Percentiles rank a stretch among this genome's conserved stretches.
phyloP scores from a whole-genome alignment of 164 flowering plant genomes.

The Aristolochia fimbriata region DNA sequence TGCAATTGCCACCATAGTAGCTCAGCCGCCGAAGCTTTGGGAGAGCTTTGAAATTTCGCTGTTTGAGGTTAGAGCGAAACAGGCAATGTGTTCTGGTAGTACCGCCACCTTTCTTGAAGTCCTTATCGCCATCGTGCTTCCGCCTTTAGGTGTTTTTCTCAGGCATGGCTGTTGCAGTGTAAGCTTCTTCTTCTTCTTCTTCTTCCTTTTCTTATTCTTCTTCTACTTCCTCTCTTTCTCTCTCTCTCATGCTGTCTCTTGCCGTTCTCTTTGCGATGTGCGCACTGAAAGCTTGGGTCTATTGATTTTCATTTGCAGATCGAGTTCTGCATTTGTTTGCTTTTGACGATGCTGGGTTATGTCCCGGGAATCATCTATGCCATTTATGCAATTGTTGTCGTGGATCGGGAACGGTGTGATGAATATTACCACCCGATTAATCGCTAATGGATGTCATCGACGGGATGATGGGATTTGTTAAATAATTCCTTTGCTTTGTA shows the following conservation, averaged over 20 bases:
- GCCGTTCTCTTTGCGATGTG: neutral
- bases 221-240: no score
- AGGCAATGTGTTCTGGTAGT: slow-evolving; percentile 3
- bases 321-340: slow-evolving; percentile 38
- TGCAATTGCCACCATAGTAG: no score
- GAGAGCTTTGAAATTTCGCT: no score
- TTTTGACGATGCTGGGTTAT: slow-evolving; percentile 35
- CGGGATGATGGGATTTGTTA: neutral
- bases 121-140: slow-evolving; percentile 55
- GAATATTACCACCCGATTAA: slow-evolving; percentile 16
- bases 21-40: no score
- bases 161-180: slow-evolving; percentile 59
- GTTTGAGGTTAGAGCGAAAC: neutral
- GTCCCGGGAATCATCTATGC: slow-evolving; percentile 45
- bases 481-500: neutral
- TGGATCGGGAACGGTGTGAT: slow-evolving; percentile 11
- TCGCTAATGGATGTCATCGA: slow-evolving; percentile 1
- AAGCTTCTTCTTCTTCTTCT: neutral
- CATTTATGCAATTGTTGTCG: slow-evolving; percentile 29
- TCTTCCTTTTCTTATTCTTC: no score
- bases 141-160: slow-evolving; percentile 74
- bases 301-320: slow-evolving; percentile 9
- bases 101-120: slow-evolving; percentile 30
- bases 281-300: neutral
- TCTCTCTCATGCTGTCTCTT: neutral